Percentiles rank a stretch among this genome's conserved stretches.
Conservation (phyloP, 2,329 filamentous ascomycete species). For the Talaromyces marneffei region DNA sequence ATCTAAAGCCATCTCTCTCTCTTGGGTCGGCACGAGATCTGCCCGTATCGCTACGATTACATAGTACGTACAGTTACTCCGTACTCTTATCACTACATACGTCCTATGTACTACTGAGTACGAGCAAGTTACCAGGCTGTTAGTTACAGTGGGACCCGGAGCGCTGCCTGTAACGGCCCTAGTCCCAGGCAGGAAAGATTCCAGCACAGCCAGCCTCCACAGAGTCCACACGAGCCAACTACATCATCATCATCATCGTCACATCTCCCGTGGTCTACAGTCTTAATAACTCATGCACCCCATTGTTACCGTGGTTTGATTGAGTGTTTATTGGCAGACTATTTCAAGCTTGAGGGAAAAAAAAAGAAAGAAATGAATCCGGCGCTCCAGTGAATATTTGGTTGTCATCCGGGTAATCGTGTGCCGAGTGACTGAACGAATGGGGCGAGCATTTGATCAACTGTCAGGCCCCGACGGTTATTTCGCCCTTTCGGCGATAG, state of each 20-base stretch:
- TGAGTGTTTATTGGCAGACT: not conserved
- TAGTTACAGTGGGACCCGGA: not conserved
- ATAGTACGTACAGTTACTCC: not conserved
- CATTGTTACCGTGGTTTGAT: not conserved
- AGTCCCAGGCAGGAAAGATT: not conserved
- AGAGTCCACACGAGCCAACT: slow-evolving; percentile 6
- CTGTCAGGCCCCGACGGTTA: not conserved
- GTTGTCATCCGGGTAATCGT: not conserved
- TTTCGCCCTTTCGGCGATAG: not conserved
- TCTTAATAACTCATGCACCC: not conserved
- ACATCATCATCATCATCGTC: slow-evolving; percentile 8
- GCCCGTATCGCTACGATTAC: not conserved
- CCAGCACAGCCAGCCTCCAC: slow-evolving; percentile 9
- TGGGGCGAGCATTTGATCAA: not conserved
- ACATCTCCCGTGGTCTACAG: slow-evolving; percentile 8
- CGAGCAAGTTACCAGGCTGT: too few relatives aligned
- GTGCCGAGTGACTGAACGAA: not conserved
- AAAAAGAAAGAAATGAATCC: too few relatives aligned
- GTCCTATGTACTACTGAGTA: too few relatives aligned
- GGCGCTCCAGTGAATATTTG: not conserved
- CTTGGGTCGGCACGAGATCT: not conserved
- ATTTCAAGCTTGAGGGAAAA: not conserved
- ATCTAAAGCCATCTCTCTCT: too few relatives aligned
- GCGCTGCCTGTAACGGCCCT: slow-evolving; percentile 1
- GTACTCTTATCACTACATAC: too few relatives aligned